Base-by-base conservation (phyloP, 1,139 yeast genomes). In the Kodamaea sp. region DNA sequence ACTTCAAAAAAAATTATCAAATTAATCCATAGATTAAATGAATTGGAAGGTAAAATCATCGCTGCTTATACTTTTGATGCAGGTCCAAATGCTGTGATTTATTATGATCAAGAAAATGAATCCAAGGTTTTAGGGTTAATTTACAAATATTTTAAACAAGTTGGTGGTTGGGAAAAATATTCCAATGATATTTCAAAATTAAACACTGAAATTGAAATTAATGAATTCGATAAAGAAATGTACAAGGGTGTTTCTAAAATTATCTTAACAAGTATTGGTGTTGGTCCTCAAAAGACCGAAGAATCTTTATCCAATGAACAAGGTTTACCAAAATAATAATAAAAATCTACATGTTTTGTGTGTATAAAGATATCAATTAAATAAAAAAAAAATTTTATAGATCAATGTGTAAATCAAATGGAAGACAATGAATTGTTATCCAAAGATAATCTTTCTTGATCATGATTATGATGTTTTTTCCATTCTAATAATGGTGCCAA, bases 31-130 rank as follows among this genome's bases (percentile, higher is more conserved):
- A 70, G 73, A 42, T 79, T 92, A 60, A 92, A 92, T 58, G 81
- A 73, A 48, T 58, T 60, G 39, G 81, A 75, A 48, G 85, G 85
- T 37, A 70, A 75, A 52, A 74, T 75, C 11, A 73, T 89, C 39
- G 97, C 96, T 22, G 97, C 97, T 28, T 92, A 92, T 64, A 94
- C 99, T 3, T 92, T 85, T 57, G 99, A 92, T 62, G 99, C 99
- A 29, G 99, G 99, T 56, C 98, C 99, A 60, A 92, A 92, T 65
- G 96, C 97, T 9, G 99, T 92, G 36, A 78, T 92, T 46, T 92
- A 92, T 69, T 92, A 90, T 60, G 80, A 84, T 57, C 75, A 75
- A 50, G 70, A 80, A 50, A 76, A 90, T 63, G 96, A 89, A 62
- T 56, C 65, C 24, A 71, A 70, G 48, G 82, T 92, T 8, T 72